Evolutionary conservation across 2,329 filamentous ascomycete genomes (phyloP), one percentile per base, ranked within the genome.

Genomic region (Ustulina deusta): DNA sequence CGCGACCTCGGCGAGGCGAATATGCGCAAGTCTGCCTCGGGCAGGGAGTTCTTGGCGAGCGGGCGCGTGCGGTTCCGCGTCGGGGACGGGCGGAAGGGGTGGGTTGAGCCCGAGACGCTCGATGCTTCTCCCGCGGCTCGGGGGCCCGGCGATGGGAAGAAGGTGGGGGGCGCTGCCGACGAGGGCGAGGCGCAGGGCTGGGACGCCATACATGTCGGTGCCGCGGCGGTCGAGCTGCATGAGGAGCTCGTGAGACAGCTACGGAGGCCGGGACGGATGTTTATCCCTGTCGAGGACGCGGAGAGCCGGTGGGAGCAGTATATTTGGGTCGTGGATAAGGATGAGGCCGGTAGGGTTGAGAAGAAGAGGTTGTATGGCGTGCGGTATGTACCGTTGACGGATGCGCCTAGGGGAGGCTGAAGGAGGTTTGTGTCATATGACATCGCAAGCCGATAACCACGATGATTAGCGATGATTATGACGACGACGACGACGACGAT

Each of bases 191-290:
- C 63, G 25, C 69, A 81, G 69, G 85, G 89, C 0, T 99, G 95
- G 85, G 93, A 98, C 84, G 94, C 92, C 2, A 98, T 99, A 67
- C 96, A 98, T 78, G 96, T 98, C 2, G 96, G 96, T 0, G 96
- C 96, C 0, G 92, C 93, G 7, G 95, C 95, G 0, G 86, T 82
- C 27, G 86, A 89, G 75, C 81, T 97, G 62, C 94, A 97, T 77
- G 77, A 86, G 20, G 86, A 87, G 66, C 80, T 98, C 71, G 81
- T 97, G 52, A 86, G 90, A 34, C 96, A 98, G 82, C 81, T 99
- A 72, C 89, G 89, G 70, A 82, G 86, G 2, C 95, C 95, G 0
- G 96, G 96, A 0, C 85, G 91, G 71, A 85, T 96, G 80, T 95
- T 96, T 77, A 92, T 96, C 11, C 92, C 92, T 0, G 89, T 95